A percentile compares a stretch with the other conserved stretches of the same genome.
Evolutionary conservation across 2,329 filamentous ascomycete genomes (phyloP).

Genomic region (Gremmenia infestans): DNA sequence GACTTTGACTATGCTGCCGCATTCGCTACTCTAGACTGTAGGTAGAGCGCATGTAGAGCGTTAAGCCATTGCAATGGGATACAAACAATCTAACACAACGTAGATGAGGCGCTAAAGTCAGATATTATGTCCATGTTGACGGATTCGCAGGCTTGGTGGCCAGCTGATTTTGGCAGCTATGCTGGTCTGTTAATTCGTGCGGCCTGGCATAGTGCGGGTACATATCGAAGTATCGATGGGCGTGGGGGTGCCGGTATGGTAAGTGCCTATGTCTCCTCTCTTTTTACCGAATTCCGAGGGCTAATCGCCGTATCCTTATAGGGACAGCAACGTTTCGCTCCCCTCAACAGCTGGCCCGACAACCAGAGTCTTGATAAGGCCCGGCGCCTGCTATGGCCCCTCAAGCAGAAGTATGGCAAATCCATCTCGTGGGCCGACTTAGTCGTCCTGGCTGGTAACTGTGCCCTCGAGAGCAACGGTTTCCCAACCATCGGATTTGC

Average conservation of each 20-base stretch:
- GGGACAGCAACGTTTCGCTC: constrained; percentile 57
- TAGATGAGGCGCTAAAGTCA: constrained; percentile 45
- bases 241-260: constrained; percentile 51
- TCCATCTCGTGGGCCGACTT: constrained; percentile 60
- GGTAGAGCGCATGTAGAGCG: constrained; percentile 19
- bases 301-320: constrained; percentile 1
- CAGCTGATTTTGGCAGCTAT: constrained; percentile 58
- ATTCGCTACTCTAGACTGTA: constrained; percentile 55
- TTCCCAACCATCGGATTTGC: constrained; percentile 53
- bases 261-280: not conserved
- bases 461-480: constrained; percentile 56
- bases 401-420: constrained; percentile 60
- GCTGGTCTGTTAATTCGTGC: constrained; percentile 57
- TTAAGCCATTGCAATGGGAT: not conserved
- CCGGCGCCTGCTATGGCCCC: constrained; percentile 54
- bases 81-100: constrained; percentile 3
- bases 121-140: constrained; percentile 52
- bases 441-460: constrained; percentile 52
- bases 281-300: not conserved
- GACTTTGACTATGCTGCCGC: constrained; percentile 53
- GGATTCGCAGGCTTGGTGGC: constrained; percentile 57
- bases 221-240: constrained; percentile 54
- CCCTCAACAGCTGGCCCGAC: constrained; percentile 59
- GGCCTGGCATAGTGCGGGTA: constrained; percentile 58
- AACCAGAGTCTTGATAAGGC: constrained; percentile 58